Percentiles rank a stretch among this genome's conserved stretches.
These are phyloP conservation scores for Tilletia caries DNA, from an alignment of 1,284 basidiomycete species.

Conservation along the genomic window DNA sequence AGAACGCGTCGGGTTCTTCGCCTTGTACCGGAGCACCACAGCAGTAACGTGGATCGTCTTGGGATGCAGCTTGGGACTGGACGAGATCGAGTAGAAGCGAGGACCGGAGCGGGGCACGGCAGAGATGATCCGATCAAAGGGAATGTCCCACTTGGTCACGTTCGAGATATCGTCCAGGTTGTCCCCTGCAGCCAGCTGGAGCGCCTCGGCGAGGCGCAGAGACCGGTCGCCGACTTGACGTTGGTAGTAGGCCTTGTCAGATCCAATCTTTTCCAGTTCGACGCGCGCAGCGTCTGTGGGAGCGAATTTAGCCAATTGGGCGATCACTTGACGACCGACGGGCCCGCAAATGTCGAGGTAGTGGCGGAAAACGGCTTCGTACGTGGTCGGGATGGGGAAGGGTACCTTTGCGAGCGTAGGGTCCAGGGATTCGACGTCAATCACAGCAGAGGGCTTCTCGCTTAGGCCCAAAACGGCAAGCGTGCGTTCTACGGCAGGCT, in stretches of 20 bases:
- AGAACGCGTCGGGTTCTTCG: constrained; percentile 19
- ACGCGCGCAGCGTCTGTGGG: constrained; percentile 74
- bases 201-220: constrained; percentile 83
- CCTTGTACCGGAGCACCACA: constrained; percentile 63
- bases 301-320: constrained; percentile 79
- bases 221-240: constrained; percentile 72
- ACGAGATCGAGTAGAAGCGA: constrained; percentile 97
- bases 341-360: constrained; percentile 93
- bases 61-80: constrained; percentile 85
- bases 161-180: constrained; percentile 66
- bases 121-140: constrained; percentile 93
- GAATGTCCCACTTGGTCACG: constrained; percentile 83
- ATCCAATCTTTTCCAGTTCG: constrained; percentile 72
- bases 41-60: constrained; percentile 88
- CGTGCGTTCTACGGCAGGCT: constrained; percentile 83
- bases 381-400: constrained; percentile 95
- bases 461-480: constrained; percentile 79
- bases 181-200: constrained; percentile 78
- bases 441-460: constrained; percentile 67
- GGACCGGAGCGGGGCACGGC: constrained; percentile 88
- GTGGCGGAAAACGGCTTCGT: constrained; percentile 86
- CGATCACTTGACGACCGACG: constrained; percentile 87
- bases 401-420: constrained; percentile 97
- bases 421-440: constrained; percentile 87
- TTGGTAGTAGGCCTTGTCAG: constrained; percentile 82